A percentile compares a stretch with the other conserved stretches of the same genome.
Evolutionary conservation across 179 eudicot species (phyloP).

Genomic region (Corrigiola litoralis): DNA sequence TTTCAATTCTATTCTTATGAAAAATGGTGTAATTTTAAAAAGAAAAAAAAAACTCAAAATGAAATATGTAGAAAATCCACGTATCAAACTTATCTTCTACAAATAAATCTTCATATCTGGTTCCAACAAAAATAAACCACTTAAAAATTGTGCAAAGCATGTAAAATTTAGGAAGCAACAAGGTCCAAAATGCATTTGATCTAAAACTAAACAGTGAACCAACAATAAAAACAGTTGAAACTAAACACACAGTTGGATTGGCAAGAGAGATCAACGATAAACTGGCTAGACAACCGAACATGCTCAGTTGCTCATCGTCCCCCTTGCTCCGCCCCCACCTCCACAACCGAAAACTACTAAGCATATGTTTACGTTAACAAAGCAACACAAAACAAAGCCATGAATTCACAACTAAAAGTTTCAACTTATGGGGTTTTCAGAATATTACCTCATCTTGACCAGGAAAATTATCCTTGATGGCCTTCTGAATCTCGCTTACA

Average conservation of each 20-base stretch:
- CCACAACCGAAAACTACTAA: too few species aligned
- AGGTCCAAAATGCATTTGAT: not conserved
- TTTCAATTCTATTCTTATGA: not conserved
- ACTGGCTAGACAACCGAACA: too few species aligned
- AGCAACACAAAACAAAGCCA: not conserved
- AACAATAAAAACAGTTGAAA: too few species aligned
- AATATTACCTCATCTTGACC: slow-evolving; percentile 72
- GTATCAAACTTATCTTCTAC: not conserved
- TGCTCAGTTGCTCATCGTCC: too few species aligned
- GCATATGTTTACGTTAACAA: not conserved
- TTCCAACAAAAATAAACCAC: not conserved
- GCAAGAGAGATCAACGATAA: too few species aligned
- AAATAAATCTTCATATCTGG: not conserved
- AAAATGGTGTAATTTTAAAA: not conserved
- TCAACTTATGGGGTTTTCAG: not conserved
- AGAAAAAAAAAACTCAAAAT: not conserved
- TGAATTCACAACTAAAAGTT: not conserved
- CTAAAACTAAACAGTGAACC: too few species aligned
- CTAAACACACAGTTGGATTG: too few species aligned
- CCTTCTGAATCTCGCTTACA: slow-evolving; percentile 56
- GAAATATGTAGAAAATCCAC: not conserved
- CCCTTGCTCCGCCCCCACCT: too few species aligned
- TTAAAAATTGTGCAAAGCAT: not conserved
- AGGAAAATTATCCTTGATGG: slow-evolving; percentile 54
- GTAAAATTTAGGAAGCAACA: not conserved